phyloP scores from a whole-genome alignment of 2,329 filamentous ascomycete genomes.

The Fusarium sp. region DNA sequence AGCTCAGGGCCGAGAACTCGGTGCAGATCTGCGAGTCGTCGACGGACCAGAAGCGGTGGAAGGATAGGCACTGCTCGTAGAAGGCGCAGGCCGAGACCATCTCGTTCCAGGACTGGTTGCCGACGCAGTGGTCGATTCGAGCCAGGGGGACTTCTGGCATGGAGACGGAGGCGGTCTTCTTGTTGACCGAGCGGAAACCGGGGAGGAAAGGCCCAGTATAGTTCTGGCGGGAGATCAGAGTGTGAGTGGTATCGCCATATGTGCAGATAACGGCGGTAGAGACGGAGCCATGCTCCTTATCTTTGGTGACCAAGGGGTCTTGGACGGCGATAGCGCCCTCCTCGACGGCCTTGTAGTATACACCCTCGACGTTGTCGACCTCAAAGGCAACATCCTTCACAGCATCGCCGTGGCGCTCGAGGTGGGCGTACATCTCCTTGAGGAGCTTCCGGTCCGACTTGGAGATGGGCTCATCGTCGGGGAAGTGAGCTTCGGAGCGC shows the following conservation, averaged over 20 bases:
- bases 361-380: slow-evolving; percentile 86
- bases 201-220: slow-evolving; percentile 87
- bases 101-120: slow-evolving; percentile 95
- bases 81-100: slow-evolving; percentile 77
- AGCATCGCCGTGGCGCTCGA: slow-evolving; percentile 89
- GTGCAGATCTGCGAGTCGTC: slow-evolving; percentile 94
- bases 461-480: slow-evolving; percentile 70
- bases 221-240: slow-evolving; percentile 77
- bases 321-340: slow-evolving; percentile 72
- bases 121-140: slow-evolving; percentile 95
- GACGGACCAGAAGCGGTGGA: slow-evolving; percentile 98
- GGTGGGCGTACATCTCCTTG: slow-evolving; percentile 81
- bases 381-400: slow-evolving; percentile 97
- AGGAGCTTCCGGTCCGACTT: slow-evolving; percentile 74
- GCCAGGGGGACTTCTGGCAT: slow-evolving; percentile 75
- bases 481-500: slow-evolving; percentile 68
- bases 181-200: slow-evolving; percentile 73
- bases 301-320: slow-evolving; percentile 64
- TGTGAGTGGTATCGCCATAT: slow-evolving; percentile 96
- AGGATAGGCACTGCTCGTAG: slow-evolving; percentile 90
- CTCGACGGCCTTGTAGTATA: slow-evolving; percentile 79
- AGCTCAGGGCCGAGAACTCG: slow-evolving; percentile 89
- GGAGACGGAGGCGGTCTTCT: slow-evolving; percentile 50
- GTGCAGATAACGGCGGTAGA: slow-evolving; percentile 85
- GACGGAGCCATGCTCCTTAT: slow-evolving; percentile 74